Evolutionary conservation across 2,329 filamentous ascomycete species (phyloP).

Genomic region (Colletotrichum sp.): DNA sequence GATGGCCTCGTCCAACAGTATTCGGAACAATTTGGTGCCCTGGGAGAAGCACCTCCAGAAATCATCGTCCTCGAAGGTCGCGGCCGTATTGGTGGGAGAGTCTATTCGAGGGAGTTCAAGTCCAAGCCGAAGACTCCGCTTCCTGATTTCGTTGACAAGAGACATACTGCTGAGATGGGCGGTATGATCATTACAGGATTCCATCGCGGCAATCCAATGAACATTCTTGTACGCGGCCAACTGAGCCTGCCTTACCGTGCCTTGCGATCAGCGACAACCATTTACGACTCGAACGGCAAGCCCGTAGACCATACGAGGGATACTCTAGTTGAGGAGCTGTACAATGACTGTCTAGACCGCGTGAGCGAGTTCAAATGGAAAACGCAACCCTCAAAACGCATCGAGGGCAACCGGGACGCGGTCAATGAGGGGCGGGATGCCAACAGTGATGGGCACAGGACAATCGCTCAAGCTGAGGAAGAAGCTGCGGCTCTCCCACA

Average conservation of each 20-base stretch:
- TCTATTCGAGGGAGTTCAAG: constrained; percentile 80
- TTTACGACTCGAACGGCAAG: constrained; percentile 84
- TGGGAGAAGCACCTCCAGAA: constrained; percentile 71
- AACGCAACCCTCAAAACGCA: constrained; percentile 68
- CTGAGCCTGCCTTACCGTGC: constrained; percentile 86
- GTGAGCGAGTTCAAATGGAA: constrained; percentile 91
- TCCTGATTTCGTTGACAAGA: constrained; percentile 59
- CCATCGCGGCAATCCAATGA: constrained; percentile 91
- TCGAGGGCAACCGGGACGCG: constrained; percentile 82
- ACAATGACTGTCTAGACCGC: constrained; percentile 92
- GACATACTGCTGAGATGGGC: constrained; percentile 92
- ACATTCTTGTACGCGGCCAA: constrained; percentile 89
- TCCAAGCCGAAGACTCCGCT: constrained; percentile 59
- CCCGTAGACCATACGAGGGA: constrained; percentile 82
- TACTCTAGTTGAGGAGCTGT: constrained; percentile 85
- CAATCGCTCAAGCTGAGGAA: constrained; percentile 77
- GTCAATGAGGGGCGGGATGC: constrained; percentile 86
- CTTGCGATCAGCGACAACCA: constrained; percentile 79
- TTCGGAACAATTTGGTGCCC: constrained; percentile 66
- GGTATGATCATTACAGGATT: constrained; percentile 99
- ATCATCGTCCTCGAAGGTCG: constrained; percentile 88
- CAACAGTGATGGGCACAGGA: constrained; percentile 69
- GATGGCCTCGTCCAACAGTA: constrained; percentile 87
- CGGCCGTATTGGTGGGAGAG: constrained; percentile 84
- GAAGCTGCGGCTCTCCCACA: constrained; percentile 65